Base-by-base conservation (phyloP, 768 basidiomycete genomes). In the Russula olivacea region DNA sequence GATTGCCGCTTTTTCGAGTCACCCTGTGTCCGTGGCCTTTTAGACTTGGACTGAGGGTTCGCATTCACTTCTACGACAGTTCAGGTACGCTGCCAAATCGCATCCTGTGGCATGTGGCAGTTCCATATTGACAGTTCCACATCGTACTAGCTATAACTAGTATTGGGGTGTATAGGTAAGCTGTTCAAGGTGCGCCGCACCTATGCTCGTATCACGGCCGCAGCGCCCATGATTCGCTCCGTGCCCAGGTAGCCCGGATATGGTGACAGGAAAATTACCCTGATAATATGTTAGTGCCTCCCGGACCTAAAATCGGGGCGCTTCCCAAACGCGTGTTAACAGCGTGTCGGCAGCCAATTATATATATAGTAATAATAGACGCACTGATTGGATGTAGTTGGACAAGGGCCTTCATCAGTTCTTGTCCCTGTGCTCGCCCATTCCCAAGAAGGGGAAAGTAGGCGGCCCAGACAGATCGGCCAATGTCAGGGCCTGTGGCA, bases 281-380 rank as follows among this genome's bases (percentile, higher is more conserved):
- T 50, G 63, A 55, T 64, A 64, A 64, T 59, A 64, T 64, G 63
- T 64, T 64, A 30, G 63, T 64, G 52, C 63, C 63, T 59, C 63
- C 63, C 51, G 63, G 63, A 43, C 63, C 63, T 50, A 64, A 59
- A 64, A 53, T 41, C 63, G 52, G 47, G 58, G 63, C 30, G 62
- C 62, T 63, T 63, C 62, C 62, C 47, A n/a, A 40, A 30, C 62
- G 58, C 62, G 53, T 63, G 62, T 63, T 59, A 63, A 59, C 62
- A 63, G 51, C 62, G 62, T 63, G 62, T 55, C 57, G n/a, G 9
- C 43, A 54, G 34, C 47, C 36, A 59, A 32, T 53, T 34, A 47
- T 53, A 58, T 32, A 54, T 55, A 47, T 47, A 40, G 32, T 28
- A 54, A 50, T 59, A 54, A 45, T n/a, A 54, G 52, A 58, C 63